A percentile compares a stretch with the other conserved stretches of the same genome.
Conservation (phyloP, 106 monocot species). For the Dioscorea dumetorum region DNA sequence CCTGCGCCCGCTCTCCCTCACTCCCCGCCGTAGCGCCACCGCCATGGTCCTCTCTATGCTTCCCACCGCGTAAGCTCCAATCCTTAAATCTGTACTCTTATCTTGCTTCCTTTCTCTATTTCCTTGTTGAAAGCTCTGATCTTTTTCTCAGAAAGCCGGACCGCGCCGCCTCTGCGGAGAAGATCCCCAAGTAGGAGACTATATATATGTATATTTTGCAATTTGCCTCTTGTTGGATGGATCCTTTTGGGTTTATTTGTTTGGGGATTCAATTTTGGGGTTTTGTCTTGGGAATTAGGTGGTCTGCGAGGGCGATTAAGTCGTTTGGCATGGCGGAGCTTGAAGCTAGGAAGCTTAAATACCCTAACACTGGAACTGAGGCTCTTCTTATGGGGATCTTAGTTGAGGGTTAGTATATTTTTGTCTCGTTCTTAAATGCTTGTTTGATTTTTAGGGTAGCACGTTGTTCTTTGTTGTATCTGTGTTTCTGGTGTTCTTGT, state of each 20-base stretch:
- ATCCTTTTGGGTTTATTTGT: background rate
- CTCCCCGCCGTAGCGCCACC: background rate
- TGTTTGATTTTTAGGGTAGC: no score
- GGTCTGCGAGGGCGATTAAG: conserved; percentile 72
- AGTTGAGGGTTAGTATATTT: no score
- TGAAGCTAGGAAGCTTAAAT: conserved; percentile 86
- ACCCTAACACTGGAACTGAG: conserved; percentile 79
- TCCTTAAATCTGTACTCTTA: background rate
- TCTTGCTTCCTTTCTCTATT: background rate
- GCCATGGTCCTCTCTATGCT: conserved; percentile 27
- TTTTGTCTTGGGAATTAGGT: no score
- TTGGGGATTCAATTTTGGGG: background rate
- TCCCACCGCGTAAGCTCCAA: conserved; percentile 36
- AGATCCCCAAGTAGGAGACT: no score
- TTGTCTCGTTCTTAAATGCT: no score
- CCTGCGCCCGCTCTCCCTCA: background rate
- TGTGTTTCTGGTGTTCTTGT: no score
- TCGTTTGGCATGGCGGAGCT: conserved; percentile 80
- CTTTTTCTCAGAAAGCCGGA: conserved; percentile 23
- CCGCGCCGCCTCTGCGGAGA: no score
- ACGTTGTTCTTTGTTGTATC: no score
- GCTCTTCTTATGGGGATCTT: conserved; percentile 35
- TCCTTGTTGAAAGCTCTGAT: background rate
- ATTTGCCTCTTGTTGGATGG: background rate
- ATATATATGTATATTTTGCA: no score